Evolutionary conservation across 768 basidiomycete species (phyloP).

Genomic region (Symmetrospora coprosmae): DNA sequence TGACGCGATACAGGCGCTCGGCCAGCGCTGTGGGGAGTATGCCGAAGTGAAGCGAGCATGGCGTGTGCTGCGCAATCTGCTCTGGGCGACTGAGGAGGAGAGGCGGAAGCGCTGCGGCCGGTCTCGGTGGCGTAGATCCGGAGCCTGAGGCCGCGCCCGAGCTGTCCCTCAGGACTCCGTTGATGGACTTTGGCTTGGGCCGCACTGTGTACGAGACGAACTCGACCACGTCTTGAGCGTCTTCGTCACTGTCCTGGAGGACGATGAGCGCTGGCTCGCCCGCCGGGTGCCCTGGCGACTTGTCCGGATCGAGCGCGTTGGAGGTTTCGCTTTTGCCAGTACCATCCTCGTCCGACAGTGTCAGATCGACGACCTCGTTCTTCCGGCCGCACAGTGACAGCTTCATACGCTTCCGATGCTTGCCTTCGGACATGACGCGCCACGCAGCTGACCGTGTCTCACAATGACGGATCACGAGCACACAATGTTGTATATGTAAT

Average conservation of each 20-base stretch:
- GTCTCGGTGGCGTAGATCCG: too few species aligned
- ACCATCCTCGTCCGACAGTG: background rate
- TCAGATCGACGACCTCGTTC: background rate
- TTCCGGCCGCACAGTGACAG: too few species aligned
- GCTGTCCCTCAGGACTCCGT: slow-evolving; percentile 6
- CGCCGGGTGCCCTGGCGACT: background rate
- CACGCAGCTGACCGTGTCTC: too few species aligned
- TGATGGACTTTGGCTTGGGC: slow-evolving; percentile 1
- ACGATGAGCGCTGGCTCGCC: background rate
- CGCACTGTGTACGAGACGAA: background rate
- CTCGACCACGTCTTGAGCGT: background rate
- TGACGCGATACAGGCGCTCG: slow-evolving; percentile 17
- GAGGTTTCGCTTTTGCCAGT: too few species aligned
- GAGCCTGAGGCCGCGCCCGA: background rate
- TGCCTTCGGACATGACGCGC: too few species aligned
- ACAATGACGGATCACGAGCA: too few species aligned
- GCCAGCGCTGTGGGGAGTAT: slow-evolving; percentile 27
- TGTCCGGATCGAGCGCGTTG: background rate
- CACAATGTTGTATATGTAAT: too few species aligned
- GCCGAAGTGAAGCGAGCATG: slow-evolving; percentile 27
- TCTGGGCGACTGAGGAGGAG: slow-evolving; percentile 18
- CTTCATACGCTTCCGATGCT: too few species aligned
- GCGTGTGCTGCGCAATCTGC: slow-evolving; percentile 25
- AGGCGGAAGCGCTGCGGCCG: slow-evolving; percentile 21
- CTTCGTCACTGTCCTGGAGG: background rate